These are phyloP conservation scores for Urostyla sp. DNA, from an alignment of 73 alveolate genomes.

Conservation along the genomic window DNA sequence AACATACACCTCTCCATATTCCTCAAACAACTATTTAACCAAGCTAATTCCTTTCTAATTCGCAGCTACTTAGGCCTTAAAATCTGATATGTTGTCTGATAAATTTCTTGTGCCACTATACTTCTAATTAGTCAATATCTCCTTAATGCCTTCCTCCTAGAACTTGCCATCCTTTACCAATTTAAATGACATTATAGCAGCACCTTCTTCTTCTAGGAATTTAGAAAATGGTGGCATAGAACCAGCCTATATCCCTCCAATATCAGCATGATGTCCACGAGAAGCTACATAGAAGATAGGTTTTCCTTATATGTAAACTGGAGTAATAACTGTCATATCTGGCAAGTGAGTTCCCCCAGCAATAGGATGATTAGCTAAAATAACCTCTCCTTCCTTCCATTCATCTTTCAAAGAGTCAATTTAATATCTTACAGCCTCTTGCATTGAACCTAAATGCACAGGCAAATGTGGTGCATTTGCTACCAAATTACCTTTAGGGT, in stretches of 20 bases:
- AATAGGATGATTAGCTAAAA: constrained; percentile 85
- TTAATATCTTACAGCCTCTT: constrained; percentile 86
- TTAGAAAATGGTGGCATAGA: constrained; percentile 92
- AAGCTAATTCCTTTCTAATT: constrained; percentile 86
- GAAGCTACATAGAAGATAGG: constrained; percentile 89
- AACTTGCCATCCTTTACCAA: constrained; percentile 74
- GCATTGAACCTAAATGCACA: constrained; percentile 94
- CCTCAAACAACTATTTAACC: constrained; percentile 70
- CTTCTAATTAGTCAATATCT: constrained; percentile 55
- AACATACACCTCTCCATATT: constrained; percentile 76
- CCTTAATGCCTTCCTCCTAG: constrained; percentile 70
- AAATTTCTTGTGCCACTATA: constrained; percentile 74
- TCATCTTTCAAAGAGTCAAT: constrained; percentile 60
- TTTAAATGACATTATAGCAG: constrained; percentile 72
- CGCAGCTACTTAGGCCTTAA: constrained; percentile 91
- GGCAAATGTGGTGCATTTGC: constrained; percentile 97
- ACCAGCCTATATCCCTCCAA: constrained; percentile 93
- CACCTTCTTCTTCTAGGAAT: constrained; percentile 78
- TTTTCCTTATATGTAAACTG: constrained; percentile 74
- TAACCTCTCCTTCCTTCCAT: constrained; percentile 88
- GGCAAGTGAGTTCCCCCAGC: constrained; percentile 97
- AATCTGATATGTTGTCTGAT: constrained; percentile 80
- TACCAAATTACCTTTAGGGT: constrained; percentile 82
- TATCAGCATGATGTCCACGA: constrained; percentile 96
- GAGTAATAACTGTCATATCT: constrained; percentile 93